These are phyloP conservation scores for Daphne laureola DNA, from an alignment of 441 rosid species.

Conservation along the genomic window DNA sequence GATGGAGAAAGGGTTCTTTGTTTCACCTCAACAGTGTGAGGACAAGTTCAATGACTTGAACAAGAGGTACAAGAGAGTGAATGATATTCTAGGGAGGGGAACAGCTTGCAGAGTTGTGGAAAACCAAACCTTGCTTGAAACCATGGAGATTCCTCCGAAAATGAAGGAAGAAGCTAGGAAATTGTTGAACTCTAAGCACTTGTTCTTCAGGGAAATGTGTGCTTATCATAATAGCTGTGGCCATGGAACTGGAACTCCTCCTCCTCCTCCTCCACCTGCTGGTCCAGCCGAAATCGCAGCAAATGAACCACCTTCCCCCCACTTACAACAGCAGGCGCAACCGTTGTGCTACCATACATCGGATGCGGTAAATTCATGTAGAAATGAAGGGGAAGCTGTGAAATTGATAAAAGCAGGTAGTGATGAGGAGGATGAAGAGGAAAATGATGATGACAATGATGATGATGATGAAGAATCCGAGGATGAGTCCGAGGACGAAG, in stretches of 20 bases:
- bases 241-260: no score
- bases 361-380: constrained; percentile 21
- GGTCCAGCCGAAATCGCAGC: constrained; percentile 23
- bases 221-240: constrained; percentile 88
- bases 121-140: constrained; percentile 73
- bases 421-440: constrained; percentile 42
- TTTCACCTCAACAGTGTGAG: constrained; percentile 96
- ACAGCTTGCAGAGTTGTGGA: constrained; percentile 89
- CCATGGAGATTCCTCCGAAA: constrained; percentile 63
- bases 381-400: constrained; percentile 25
- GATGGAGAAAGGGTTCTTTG: constrained; percentile 94
- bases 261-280: constrained; percentile 23
- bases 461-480: constrained; percentile 34
- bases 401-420: constrained; percentile 24
- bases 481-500: constrained; percentile 27
- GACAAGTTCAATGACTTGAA: constrained; percentile 95
- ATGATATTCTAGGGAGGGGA: constrained; percentile 84
- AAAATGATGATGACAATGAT: constrained; percentile 29
- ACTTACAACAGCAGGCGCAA: constrained; percentile 21
- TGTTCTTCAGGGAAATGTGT: constrained; percentile 94
- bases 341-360: constrained; percentile 48
- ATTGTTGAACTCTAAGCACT: constrained; percentile 78
- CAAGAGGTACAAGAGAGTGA: constrained; percentile 94
- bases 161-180: constrained; percentile 83
- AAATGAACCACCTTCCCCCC: constrained; percentile 27